These are phyloP conservation scores for Aspergillus versicolor DNA, from an alignment of 2,329 filamentous ascomycete genomes.

Conservation along the genomic window DNA sequence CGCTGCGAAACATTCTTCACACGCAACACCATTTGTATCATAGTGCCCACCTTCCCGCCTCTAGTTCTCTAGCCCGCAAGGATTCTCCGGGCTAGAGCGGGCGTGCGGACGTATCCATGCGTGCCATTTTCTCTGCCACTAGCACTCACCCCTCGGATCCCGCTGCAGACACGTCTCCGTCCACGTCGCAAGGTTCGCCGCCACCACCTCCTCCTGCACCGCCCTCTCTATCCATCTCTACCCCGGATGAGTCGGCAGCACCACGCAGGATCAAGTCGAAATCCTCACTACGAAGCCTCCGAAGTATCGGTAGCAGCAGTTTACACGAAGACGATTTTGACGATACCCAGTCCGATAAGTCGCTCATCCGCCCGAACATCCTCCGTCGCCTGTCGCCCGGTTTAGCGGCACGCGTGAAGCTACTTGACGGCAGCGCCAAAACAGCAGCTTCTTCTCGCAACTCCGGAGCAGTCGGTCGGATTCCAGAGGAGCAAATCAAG, in stretches of 20 bases:
- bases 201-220: conserved; percentile 25
- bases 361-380: conserved; percentile 33
- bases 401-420: conserved; percentile 43
- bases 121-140: conserved; percentile 34
- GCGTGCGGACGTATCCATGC: conserved; percentile 34
- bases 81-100: conserved; percentile 20
- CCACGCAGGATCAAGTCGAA: conserved; percentile 37
- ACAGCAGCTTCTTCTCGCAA: conserved; percentile 22
- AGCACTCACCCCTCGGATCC: conserved; percentile 29
- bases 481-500: conserved; percentile 42
- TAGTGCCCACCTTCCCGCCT: conserved; percentile 18
- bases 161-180: conserved; percentile 25
- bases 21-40: conserved; percentile 3
- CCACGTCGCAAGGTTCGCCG: conserved; percentile 29
- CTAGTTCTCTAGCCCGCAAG: conserved; percentile 15
- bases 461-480: conserved; percentile 36
- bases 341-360: conserved; percentile 27
- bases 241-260: conserved; percentile 24
- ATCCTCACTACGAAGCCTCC: conserved; percentile 36
- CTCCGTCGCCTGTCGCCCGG: conserved; percentile 44
- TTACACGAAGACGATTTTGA: conserved; percentile 30
- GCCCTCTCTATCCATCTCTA: conserved; percentile 29
- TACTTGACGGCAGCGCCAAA: conserved; percentile 39
- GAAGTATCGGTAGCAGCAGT: conserved; percentile 36
- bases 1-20: conserved; percentile 16